Evolutionary conservation across 495 filamentous ascomycete species (phyloP), one percentile per base, ranked within the genome.

Genomic region (Aspergillus cristatus): DNA sequence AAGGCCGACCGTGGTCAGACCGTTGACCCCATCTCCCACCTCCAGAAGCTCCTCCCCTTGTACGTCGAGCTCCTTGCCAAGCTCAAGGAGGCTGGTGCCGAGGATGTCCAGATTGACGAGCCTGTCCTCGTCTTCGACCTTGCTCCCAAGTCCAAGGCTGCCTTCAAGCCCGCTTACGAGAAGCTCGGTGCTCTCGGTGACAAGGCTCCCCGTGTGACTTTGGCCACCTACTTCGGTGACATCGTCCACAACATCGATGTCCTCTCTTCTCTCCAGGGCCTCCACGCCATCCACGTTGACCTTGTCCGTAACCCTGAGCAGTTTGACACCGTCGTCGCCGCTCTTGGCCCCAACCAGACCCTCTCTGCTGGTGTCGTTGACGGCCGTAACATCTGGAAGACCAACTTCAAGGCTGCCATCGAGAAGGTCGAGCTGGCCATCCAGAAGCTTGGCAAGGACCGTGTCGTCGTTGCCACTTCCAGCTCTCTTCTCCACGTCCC

Each of bases 301-400:
- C 78, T 96, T 43, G 93, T 95, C 69, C 86, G 91, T 55, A 83
- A 94, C 72, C 91, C 91, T 32, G 88, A 96, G 71, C 91, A 98
- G 72, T 83, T 98, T 34, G 78, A 87, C 24, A 75, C 76, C 34
- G 84, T 95, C 53, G 56, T 84, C 38, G 69, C 60, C 45, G 75
- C 80, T 46, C 77, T 95, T 37, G 86, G 88, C 51, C 71, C 84
- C 45, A 82, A 84, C 54, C 91, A 95, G 68, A 65, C 79, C 40
- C 82, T 98, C 41, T 97, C 93, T 38, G 78, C 76, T 50, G 91
- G 91, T 81, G 81, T 98, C 48, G 91, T 98, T 46, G 88, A 97
- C 54, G 93, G 91, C 51, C 85, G 91, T 57, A 98, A 98, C 76
- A 98, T 98, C 77, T 98, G 91, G 91, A 97, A 98, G 86, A 94